Base-by-base conservation (phyloP, 1,139 yeast genomes). In the Protomyces macrosporus region DNA sequence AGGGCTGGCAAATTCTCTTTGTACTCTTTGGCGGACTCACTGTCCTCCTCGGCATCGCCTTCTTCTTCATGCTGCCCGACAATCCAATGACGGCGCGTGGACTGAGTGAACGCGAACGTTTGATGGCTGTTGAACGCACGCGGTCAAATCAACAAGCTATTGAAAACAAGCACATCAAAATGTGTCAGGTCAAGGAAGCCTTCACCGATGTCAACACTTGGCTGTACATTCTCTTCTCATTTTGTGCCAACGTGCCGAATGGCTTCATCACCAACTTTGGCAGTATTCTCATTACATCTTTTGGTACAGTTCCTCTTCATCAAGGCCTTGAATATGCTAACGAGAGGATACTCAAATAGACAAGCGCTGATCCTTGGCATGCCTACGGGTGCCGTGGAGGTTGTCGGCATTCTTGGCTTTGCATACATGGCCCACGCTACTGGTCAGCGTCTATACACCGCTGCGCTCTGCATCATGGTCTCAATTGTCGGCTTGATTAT, bases 11-110 rank as follows among this genome's bases (percentile, higher is more conserved):
- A 66, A 75, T 78, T 61, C 75, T 80, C 67, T 81, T 80, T 69
- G 70, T 81, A 45, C 76, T 78, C 23, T 76, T 79, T 55, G 84
- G 84, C 39, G 45, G 53, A 40, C 35, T 58, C 45, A 14, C 62
- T n/a, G 30, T 51, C 52, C 53, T 58, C 51, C 52, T 58, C 56
- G 53, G 53, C 53, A 52, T 52, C 56, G 37, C 81, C 4, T 75
- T 83, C 55, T 73, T 72, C 66, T 66, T 80, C 35, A 75, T 77
- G 59, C 70, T 84, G 54, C 88, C 88, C 1, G 83, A 82, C 69
- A 75, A 76, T 45, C 86, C 86, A 42, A 75, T 81, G n/a, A 72
- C 74, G 42, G 85, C 86, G 3, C 78, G 82, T 79, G 82, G 79
- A 69, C 75, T 84, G 56, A 75, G 75, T 10, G 79, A 77, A 7